Base-by-base conservation (phyloP, 1,139 yeast genomes). In the Hansenula anomala region DNA sequence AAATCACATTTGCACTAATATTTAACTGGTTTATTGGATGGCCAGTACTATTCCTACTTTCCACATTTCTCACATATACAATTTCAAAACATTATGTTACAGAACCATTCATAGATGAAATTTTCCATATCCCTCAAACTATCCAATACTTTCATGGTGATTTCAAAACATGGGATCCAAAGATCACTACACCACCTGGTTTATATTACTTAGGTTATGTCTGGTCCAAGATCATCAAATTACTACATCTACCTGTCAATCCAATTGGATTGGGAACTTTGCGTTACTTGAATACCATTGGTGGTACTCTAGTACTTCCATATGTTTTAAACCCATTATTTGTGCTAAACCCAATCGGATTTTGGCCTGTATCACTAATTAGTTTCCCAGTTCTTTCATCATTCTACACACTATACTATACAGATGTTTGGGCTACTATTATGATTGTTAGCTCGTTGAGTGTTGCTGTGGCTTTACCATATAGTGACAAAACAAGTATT, bases 151-250 rank as follows among this genome's bases (percentile, higher is more conserved):
- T 88, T 45, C 51, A 61, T 1, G 82, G 82, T 12, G 65, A 76
- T 35, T 88, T 80, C 63, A 44, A 47, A 13, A 54, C 66, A 1
- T 92, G 97, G 97, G 92, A 92, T 58, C 71, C 79, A 27, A 92
- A 90, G 57, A 88, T 94, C 57, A 92, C 98, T 4, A 92, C 98
- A 0, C 98, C 98, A 2, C 98, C 98, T 1, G 99, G 98, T 0
- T 64, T 92, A 28, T 92, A 92, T 55, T 47, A 72, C 10, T 53
- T 89, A 11, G 95, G 90, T 1, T 72, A 71, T 46, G 38, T 62
- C 6, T 78, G 53, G 59, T 72, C 34, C 60, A 69, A 43, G 20
- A 62, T 2, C 31, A 67, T 30, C 50, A 54, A 40, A 28, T 49
- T 32, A 20, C 58, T 22, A 36, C 58, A 28, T 41, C 49, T 22